Evolutionary conservation across 129 eudicot genomes (phyloP).

Genomic region (Flaveria ramosissima): DNA sequence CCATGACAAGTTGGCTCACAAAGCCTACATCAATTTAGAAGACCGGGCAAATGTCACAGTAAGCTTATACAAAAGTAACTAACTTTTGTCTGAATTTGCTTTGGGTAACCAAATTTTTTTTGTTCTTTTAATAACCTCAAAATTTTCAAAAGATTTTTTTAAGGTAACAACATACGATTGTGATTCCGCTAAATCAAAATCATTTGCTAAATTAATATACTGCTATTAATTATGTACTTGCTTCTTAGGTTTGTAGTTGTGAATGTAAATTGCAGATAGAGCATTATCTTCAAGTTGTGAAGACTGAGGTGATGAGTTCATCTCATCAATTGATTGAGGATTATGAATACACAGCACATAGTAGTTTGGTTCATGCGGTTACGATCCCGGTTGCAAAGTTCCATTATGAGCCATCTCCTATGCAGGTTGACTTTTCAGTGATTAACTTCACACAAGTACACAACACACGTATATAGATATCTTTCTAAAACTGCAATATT

Average conservation of each 20-base stretch:
- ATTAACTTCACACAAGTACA: not conserved
- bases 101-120: not conserved
- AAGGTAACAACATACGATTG: too few species aligned
- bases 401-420: conserved; percentile 71
- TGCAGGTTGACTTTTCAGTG: conserved; percentile 56
- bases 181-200: not conserved
- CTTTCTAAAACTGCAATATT: not conserved
- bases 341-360: conserved; percentile 82
- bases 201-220: not conserved
- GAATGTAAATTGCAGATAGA: conserved; percentile 57
- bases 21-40: conserved; percentile 46
- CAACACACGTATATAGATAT: not conserved
- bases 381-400: conserved; percentile 68
- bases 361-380: conserved; percentile 70
- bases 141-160: too few species aligned
- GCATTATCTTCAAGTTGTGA: conserved; percentile 80
- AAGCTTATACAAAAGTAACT: conserved; percentile 36
- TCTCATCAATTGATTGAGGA: conserved; percentile 67
- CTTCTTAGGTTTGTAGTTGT: not conserved
- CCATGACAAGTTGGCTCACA: conserved; percentile 58
- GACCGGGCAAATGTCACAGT: conserved; percentile 64
- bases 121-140: too few species aligned
- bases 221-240: not conserved
- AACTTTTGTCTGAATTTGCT: not conserved
- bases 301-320: conserved; percentile 66